Base-by-base conservation (phyloP, 2,329 filamentous ascomycete species). In the Talaromyces sp. region DNA sequence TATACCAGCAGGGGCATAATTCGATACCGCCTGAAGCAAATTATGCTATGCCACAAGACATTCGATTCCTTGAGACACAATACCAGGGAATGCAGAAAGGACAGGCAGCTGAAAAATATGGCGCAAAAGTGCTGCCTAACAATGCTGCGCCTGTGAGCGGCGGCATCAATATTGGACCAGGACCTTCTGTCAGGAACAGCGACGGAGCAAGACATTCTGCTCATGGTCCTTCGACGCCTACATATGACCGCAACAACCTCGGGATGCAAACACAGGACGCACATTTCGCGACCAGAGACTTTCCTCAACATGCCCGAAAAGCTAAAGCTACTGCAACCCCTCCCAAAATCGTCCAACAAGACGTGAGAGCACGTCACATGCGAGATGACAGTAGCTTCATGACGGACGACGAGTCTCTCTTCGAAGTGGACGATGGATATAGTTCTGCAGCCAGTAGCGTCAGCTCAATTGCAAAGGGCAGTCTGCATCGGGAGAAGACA, bases 341-440 rank as follows among this genome's bases (percentile, higher is more conserved):
- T 39, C 60, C 60, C 40, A 50, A 58, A 46, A 33, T 62, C 44
- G 18, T 62, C 28, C 60, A 62, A 28, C 59, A 44, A 35, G 59
- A 46, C 33, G 35, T 23, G 12, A 61, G 58, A n/a, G 46, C 55
- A 12, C 55, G 54, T 33, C 70, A 61, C 66, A 58, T 63, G 42
- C 67, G 67, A 5, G 66, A 66, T 18, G 66, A 63, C 2, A 68
- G 66, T 61, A 74, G 71, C 42, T 64, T 68, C 25, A 71, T 67
- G n/a, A 71, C 74, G 31, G 71, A 72, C 18, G 70, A 72, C 18
- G 72, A 71, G 1, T 62, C 67, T 40, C 59, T 70, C 7, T 71
- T 70, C 42, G 73, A 73, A 21, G 50, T 35, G 12, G 70, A 70
- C 8, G 70, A 70, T 3, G 65, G 69, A 5, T 63, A 68, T 7